Evolutionary conservation across 768 basidiomycete genomes (phyloP), one percentile per base, ranked within the genome.

Genomic region (Pisolithus tinctorius): DNA sequence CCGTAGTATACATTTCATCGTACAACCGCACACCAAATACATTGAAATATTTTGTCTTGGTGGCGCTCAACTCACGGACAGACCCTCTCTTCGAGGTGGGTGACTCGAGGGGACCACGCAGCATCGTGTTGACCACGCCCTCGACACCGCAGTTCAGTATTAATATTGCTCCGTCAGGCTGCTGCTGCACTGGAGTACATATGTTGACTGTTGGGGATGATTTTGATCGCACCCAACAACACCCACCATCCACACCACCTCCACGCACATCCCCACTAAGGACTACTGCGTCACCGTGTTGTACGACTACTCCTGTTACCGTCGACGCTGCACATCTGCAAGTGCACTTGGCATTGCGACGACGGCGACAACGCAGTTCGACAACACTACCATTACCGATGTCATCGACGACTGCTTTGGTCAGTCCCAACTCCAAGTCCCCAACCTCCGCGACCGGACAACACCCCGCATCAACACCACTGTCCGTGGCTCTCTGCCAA

Each of bases 81-180:
- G 9, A 2, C n/a, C 13, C 17, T 14, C 25, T 7, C 26, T 44
- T 44, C 25, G 26, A 25, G 4, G 8, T 27, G 43, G 43, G 20
- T 29, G 23, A 25, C 27, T 16, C 26, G 26, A 44, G 27, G 43
- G 14, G 25, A 25, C 23, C 17, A 25, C 8, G 16, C 31, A 64
- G 62, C 62, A 60, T 60, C 63, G 64, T 65, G 64, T 66, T 58
- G 51, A 29, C 64, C 64, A 65, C 62, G 63, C 63, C 41, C 8
- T 54, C 51, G 1, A 59, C 63, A 60, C 61, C 61, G 50, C 64
- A 56, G 56, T 54, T 2, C 47, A 51, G 20, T 45, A 20, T 41
- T 17, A 51, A 27, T 45, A 20, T 41, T 17, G 40, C 20, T 31
- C 11, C 17, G 27, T 27, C 43, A 36, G 47, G 8, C 36, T 4